Base-by-base conservation (phyloP, 192 early-diverging fungal species). In the Blastocladiella britannica region DNA sequence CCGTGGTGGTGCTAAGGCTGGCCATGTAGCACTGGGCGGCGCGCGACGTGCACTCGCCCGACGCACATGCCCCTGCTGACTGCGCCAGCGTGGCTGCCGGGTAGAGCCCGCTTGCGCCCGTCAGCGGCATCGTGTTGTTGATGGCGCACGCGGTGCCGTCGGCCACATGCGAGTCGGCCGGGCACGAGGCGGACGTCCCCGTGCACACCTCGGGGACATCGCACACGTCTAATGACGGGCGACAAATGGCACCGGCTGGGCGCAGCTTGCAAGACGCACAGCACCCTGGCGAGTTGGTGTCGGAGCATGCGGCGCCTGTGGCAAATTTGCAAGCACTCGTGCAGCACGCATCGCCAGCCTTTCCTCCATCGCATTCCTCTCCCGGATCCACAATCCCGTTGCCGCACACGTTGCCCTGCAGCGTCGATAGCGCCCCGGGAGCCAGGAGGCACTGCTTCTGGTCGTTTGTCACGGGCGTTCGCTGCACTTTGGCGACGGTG, bases 351-450 rank as follows among this genome's bases (percentile, higher is more conserved):
- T 87, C 85, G 37, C 69, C 75, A 9, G 67, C 69, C 1, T 75
- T 71, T 6, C 84, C 88, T 62, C 88, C 87, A 62, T 96, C 93
- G 66, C 93, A 96, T 54, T 96, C 81, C 70, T 96, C 93, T 58
- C 80, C 81, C 1, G 63, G 52, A 67, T 96, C 93, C 62, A 79
- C 80, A 57, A 96, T 79, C 0, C 90, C 93, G 67, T 96, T 96
- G 28, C 93, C 93, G 64, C 93, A 96, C 70, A 97, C 91, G 37
- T 47, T 47, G 37, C 37, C 37, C 37, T 47, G 37, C 2, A 24
- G 29, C 26, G 64, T 66, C 43, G 26, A 55, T 26, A 64, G 63
- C 20, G 55, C 53, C 25, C 70, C 70, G 1, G 73, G 68, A 26
- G 70, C 68, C 61, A 67, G 60, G 56, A 75, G 60, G 53, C 73